Evolutionary conservation across 2,329 filamentous ascomycete species (phyloP).

Genomic region (Corinectria fuckeliana): DNA sequence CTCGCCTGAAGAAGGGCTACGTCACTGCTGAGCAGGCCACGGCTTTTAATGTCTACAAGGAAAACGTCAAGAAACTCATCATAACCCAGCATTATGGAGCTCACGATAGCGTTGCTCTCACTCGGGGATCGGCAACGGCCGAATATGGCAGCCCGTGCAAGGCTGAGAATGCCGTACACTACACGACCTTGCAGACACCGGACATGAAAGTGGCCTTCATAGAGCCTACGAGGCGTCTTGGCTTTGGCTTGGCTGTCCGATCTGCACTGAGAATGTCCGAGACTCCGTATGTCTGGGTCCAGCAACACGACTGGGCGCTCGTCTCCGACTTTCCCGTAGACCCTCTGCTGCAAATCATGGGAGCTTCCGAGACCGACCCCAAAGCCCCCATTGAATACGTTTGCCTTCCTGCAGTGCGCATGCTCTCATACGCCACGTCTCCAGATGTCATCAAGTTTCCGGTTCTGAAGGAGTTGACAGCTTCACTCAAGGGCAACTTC

Average conservation of each 20-base stretch:
- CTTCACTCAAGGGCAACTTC: constrained; percentile 51
- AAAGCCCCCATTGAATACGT: constrained; percentile 56
- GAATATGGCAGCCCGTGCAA: constrained; percentile 53
- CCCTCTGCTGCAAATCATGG: constrained; percentile 55
- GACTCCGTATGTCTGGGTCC: constrained; percentile 63
- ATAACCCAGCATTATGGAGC: constrained; percentile 24
- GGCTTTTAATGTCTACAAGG: constrained; percentile 53
- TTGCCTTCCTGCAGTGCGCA: constrained; percentile 58
- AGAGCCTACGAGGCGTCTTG: constrained; percentile 55
- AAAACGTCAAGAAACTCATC: constrained; percentile 52
- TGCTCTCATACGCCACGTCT: constrained; percentile 57
- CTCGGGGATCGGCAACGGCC: constrained; percentile 43
- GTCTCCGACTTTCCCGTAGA: constrained; percentile 52
- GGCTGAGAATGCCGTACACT: constrained; percentile 45
- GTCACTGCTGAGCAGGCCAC: constrained; percentile 54
- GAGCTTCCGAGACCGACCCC: constrained; percentile 37
- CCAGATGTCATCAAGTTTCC: constrained; percentile 53
- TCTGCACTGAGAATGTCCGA: constrained; percentile 53
- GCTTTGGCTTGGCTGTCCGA: constrained; percentile 61
- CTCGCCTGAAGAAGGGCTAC: constrained; percentile 60
- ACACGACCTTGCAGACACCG: constrained; percentile 43
- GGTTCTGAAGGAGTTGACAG: constrained; percentile 49
- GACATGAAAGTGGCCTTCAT: constrained; percentile 54
- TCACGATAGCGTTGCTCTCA: neutral
- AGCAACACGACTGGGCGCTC: constrained; percentile 64